Evolutionary conservation across 257 asterid genomes (phyloP).

Genomic region (Nyctanthes arbortristis): DNA sequence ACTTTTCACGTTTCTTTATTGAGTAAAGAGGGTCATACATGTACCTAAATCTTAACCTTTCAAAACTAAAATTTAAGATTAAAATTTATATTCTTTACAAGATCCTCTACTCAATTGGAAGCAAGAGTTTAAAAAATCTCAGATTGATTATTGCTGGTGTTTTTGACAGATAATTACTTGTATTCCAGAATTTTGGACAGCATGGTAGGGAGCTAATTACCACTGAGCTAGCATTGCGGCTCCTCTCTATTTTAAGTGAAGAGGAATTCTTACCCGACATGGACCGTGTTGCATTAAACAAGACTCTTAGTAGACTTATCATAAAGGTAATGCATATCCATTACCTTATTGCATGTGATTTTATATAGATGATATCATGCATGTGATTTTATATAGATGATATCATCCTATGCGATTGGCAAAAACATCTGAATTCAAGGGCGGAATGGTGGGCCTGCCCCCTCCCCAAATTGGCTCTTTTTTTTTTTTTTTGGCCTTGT

Average conservation of each 20-base stretch:
- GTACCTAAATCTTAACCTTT: slow-evolving; percentile 12
- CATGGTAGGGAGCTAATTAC: slow-evolving; percentile 99
- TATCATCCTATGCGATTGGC: background rate
- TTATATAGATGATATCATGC: background rate
- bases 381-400: background rate
- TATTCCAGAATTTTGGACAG: slow-evolving; percentile 99
- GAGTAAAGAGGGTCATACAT: slow-evolving; percentile 21
- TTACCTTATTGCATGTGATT: background rate
- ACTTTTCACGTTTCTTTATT: slow-evolving; percentile 1
- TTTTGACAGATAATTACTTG: slow-evolving; percentile 99
- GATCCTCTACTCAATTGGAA: slow-evolving; percentile 29
- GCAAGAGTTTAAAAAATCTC: slow-evolving; percentile 63
- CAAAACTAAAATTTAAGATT: slow-evolving; percentile 14
- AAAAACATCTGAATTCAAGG: no score
- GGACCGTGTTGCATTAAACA: slow-evolving; percentile 58
- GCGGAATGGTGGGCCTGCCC: no score
- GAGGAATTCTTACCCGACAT: slow-evolving; percentile 86
- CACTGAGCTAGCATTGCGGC: slow-evolving; percentile 84
- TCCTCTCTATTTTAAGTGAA: slow-evolving; percentile 90
- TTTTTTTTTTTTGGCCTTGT: no score
- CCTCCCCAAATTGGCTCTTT: no score
- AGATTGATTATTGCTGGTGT: slow-evolving; percentile 86
- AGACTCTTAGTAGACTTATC: slow-evolving; percentile 74
- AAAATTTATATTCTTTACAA: slow-evolving; percentile 11
- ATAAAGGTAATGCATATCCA: slow-evolving; percentile 59